phyloP scores from a whole-genome alignment of 2,329 filamentous ascomycete genomes.

The Fusarium palustre region DNA sequence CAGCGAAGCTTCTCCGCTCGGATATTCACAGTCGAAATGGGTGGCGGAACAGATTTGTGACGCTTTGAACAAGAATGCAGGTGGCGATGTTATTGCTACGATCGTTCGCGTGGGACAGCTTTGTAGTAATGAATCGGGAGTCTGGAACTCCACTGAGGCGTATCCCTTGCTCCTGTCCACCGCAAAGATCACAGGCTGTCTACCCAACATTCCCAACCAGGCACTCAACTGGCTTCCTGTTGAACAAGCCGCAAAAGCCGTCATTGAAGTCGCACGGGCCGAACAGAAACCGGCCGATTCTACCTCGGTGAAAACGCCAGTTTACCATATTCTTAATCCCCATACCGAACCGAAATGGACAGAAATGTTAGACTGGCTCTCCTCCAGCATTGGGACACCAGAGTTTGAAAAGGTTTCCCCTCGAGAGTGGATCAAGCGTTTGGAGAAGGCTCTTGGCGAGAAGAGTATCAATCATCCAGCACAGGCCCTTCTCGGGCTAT shows the following conservation, averaged over 20 bases:
- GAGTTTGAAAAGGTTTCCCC: slow-evolving; percentile 21
- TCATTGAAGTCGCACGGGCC: slow-evolving; percentile 51
- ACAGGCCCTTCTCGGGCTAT: slow-evolving; percentile 40
- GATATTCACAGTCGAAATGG: slow-evolving; percentile 58
- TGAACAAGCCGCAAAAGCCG: slow-evolving; percentile 56
- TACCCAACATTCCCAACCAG: slow-evolving; percentile 37
- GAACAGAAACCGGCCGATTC: background rate
- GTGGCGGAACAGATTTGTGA: slow-evolving; percentile 55
- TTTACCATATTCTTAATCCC: slow-evolving; percentile 45
- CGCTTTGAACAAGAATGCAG: slow-evolving; percentile 41
- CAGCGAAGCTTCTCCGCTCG: slow-evolving; percentile 52
- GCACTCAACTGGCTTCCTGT: slow-evolving; percentile 63
- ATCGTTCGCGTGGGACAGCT: slow-evolving; percentile 64
- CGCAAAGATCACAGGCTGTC: slow-evolving; percentile 55
- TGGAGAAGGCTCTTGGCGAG: slow-evolving; percentile 21
- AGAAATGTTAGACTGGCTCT: slow-evolving; percentile 40
- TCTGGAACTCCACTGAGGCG: slow-evolving; percentile 65
- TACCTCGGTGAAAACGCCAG: background rate
- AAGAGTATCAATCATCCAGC: slow-evolving; percentile 28
- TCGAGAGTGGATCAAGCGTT: slow-evolving; percentile 29
- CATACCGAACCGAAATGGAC: slow-evolving; percentile 35
- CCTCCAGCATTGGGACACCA: background rate
- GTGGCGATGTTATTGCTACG: slow-evolving; percentile 6
- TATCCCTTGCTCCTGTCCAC: slow-evolving; percentile 64
- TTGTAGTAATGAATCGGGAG: slow-evolving; percentile 59